phyloP scores from a whole-genome alignment of 2,329 filamentous ascomycete species.

The Ceratocystis destructans region DNA sequence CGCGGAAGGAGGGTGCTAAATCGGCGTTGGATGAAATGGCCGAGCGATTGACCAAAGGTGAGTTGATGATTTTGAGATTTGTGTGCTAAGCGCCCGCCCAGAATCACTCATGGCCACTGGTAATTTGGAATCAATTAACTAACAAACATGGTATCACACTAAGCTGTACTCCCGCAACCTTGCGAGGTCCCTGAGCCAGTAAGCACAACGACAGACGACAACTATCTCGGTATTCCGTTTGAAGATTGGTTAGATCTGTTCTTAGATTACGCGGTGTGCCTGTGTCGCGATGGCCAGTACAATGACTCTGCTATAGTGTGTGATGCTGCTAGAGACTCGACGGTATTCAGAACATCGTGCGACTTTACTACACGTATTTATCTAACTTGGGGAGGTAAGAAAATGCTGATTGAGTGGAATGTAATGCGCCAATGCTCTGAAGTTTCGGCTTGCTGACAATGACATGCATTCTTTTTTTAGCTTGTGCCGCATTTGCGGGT shows the following conservation, averaged over 20 bases:
- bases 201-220: conserved; percentile 23
- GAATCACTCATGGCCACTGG: too few relatives aligned
- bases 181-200: conserved; percentile 10
- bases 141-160: background rate
- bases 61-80: conserved; percentile 23
- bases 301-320: conserved; percentile 69
- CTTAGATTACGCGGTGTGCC: conserved; percentile 66
- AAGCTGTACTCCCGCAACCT: conserved; percentile 20
- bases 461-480: conserved; percentile 28
- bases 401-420: background rate
- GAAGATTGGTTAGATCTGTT: conserved; percentile 81
- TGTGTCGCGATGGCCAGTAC: conserved; percentile 53
- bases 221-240: conserved; percentile 67
- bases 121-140: background rate
- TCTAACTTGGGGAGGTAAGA: conserved; percentile 58
- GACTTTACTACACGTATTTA: conserved; percentile 59
- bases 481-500: conserved; percentile 67
- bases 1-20: conserved; percentile 24
- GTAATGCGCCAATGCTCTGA: background rate
- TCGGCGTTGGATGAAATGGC: conserved; percentile 42
- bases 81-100: too few relatives aligned
- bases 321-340: conserved; percentile 63
- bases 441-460: background rate
- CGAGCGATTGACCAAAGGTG: conserved; percentile 41
- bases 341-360: conserved; percentile 62